phyloP scores from a whole-genome alignment of 148 eudicot species.

The Drosera capensis region DNA sequence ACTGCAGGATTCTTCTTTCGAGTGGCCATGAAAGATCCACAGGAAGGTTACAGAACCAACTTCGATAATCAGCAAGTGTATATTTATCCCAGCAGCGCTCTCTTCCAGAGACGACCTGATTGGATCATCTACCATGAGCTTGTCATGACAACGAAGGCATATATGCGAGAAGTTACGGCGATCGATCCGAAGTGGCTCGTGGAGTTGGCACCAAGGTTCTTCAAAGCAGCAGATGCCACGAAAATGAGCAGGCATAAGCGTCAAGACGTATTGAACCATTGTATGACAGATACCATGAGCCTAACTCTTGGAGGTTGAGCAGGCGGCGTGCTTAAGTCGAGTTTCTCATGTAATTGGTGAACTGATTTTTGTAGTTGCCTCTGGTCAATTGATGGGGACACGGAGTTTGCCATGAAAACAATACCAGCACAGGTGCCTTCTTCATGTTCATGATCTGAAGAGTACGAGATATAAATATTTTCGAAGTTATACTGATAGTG shows the following conservation, averaged over 20 bases:
- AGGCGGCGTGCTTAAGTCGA: conserved; percentile 47
- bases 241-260: conserved; percentile 89
- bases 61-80: conserved; percentile 87
- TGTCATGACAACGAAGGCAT: conserved; percentile 86
- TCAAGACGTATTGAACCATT: conserved; percentile 85
- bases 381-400: too few species aligned
- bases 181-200: conserved; percentile 85
- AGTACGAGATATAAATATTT: too few species aligned
- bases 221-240: conserved; percentile 75
- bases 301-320: conserved; percentile 92
- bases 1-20: conserved; percentile 82
- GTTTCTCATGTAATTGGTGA: background rate
- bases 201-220: conserved; percentile 84
- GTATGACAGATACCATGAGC: conserved; percentile 84
- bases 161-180: conserved; percentile 37
- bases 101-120: conserved; percentile 80
- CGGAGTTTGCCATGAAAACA: too few species aligned
- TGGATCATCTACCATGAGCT: conserved; percentile 91
- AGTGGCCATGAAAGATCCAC: conserved; percentile 81
- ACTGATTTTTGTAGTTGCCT: too few species aligned
- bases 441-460: too few species aligned
- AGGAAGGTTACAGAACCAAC: conserved; percentile 80
- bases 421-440: too few species aligned
- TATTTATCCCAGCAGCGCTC: conserved; percentile 86
- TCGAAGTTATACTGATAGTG: too few species aligned